phyloP scores from a whole-genome alignment of 1,284 basidiomycete species.

The Fistulinella staudtii region DNA sequence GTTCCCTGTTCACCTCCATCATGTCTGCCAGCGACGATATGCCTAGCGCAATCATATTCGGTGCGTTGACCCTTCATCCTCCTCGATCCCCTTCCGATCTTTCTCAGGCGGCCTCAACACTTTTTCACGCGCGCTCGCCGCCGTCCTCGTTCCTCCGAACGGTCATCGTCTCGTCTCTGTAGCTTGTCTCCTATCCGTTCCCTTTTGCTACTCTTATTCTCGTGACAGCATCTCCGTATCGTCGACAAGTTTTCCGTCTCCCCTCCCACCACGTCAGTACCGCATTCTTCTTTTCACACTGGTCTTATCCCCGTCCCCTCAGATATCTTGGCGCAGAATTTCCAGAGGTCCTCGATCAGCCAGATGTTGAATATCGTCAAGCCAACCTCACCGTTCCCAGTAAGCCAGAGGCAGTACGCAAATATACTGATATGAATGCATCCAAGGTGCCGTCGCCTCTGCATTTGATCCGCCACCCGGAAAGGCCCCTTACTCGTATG shows the following conservation, averaged over 20 bases:
- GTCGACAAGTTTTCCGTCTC: constrained; percentile 84
- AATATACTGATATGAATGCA: constrained; percentile 5
- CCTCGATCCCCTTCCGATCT: constrained; percentile 5
- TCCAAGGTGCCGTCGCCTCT: constrained; percentile 57
- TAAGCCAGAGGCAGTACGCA: constrained; percentile 36
- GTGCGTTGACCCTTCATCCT: constrained; percentile 42
- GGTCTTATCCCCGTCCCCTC: constrained; percentile 9
- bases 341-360: constrained; percentile 60
- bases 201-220: constrained; percentile 2
- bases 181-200: constrained; percentile 30
- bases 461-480: constrained; percentile 69
- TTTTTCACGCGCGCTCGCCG: constrained; percentile 63
- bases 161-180: constrained; percentile 72
- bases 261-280: constrained; percentile 79
- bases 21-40: constrained; percentile 36
- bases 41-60: constrained; percentile 78
- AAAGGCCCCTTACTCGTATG: constrained; percentile 61
- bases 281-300: constrained; percentile 3
- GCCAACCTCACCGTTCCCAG: constrained; percentile 72
- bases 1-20: constrained; percentile 9
- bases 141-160: constrained; percentile 57
- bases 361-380: constrained; percentile 78
- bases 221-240: constrained; percentile 61
- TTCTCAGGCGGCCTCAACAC: constrained; percentile 70
- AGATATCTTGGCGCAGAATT: constrained; percentile 83